These are phyloP conservation scores for Zygoascus biomembranicola DNA, from an alignment of 805 yeast genomes.

Conservation along the genomic window DNA sequence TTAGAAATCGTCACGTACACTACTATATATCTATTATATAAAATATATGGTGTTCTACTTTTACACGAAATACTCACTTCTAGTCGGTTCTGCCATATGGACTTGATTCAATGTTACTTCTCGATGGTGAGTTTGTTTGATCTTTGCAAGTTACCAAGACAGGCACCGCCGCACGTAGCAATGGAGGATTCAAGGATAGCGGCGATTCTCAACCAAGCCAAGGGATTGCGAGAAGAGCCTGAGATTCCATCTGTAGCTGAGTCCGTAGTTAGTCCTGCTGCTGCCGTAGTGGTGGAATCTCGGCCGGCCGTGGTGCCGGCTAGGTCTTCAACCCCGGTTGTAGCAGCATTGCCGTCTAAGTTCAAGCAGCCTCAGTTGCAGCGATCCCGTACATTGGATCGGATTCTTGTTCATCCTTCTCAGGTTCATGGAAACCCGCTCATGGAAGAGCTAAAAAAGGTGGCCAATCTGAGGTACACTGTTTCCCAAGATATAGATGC, in stretches of 20 bases:
- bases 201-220: not conserved
- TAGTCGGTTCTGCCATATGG: not conserved
- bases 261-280: not conserved
- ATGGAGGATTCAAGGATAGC: not conserved
- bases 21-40: not conserved
- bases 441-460: not conserved
- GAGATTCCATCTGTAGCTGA: not conserved
- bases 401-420: not conserved
- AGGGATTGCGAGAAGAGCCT: not conserved
- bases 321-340: not conserved
- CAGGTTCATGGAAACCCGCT: constrained; percentile 1
- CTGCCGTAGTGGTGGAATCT: not conserved
- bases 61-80: not conserved
- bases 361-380: not conserved
- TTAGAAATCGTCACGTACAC: not conserved
- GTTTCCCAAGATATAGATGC: constrained; percentile 24
- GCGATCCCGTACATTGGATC: not conserved
- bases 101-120: not conserved
- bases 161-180: not conserved
- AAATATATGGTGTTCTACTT: not conserved
- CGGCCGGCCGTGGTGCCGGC: not conserved
- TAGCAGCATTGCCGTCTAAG: not conserved
- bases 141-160: not conserved
- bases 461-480: constrained; percentile 15
- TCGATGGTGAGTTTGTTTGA: not conserved